These are phyloP conservation scores for Kwoniella sp. DNA, from an alignment of 768 basidiomycete genomes.

Conservation along the genomic window DNA sequence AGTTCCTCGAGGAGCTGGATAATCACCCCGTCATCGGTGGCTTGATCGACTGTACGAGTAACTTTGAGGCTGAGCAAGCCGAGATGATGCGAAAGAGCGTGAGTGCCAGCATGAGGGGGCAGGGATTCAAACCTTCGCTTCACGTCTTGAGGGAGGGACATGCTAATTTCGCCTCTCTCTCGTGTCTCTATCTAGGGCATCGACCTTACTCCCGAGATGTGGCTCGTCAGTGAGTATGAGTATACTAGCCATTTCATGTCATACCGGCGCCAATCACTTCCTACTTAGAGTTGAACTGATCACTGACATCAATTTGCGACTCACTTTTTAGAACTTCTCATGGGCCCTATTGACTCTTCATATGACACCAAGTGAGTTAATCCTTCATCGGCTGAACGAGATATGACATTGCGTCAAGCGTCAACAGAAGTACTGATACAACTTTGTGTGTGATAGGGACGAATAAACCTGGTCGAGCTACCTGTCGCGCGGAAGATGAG, in stretches of 20 bases:
- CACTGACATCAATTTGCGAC: neutral
- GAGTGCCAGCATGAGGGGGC: slow-evolving; percentile 14
- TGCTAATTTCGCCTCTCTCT: no score
- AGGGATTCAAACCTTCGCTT: no score
- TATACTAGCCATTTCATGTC: neutral
- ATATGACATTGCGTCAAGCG: no score
- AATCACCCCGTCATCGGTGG: slow-evolving; percentile 55
- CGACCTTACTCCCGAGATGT: slow-evolving; percentile 52
- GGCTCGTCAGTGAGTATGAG: slow-evolving; percentile 43
- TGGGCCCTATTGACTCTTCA: slow-evolving; percentile 33
- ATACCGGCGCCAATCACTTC: no score
- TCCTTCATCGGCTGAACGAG: no score
- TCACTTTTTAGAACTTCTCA: slow-evolving; percentile 19
- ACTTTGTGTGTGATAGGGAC: neutral
- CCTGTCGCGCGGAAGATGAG: no score
- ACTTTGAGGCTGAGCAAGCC: slow-evolving; percentile 50
- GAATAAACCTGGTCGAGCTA: slow-evolving; percentile 5
- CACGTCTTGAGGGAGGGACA: no score
- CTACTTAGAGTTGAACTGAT: no score
- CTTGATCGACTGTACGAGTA: slow-evolving; percentile 55
- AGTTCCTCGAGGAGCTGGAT: slow-evolving; percentile 56
- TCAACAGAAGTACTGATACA: no score
- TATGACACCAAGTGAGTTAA: slow-evolving; percentile 40
- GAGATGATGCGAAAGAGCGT: slow-evolving; percentile 52
- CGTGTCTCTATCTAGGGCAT: slow-evolving; percentile 31